These are phyloP conservation scores for Lasiodiplodia citricola DNA, from an alignment of 2,329 filamentous ascomycete species.

Conservation along the genomic window DNA sequence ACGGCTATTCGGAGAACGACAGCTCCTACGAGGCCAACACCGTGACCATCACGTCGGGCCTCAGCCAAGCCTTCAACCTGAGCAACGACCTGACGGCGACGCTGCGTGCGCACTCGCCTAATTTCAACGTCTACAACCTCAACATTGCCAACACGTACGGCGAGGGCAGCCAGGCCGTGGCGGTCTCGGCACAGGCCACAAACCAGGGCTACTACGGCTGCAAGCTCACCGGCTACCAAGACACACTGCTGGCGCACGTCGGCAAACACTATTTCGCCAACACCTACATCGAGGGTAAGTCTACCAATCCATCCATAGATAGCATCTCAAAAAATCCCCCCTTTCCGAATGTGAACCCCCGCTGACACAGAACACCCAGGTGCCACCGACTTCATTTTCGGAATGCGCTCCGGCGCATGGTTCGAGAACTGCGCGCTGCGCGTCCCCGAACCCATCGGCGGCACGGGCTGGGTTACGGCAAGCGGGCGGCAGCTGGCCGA, in stretches of 20 bases:
- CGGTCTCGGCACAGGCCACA: slow-evolving; percentile 54
- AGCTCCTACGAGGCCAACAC: slow-evolving; percentile 59
- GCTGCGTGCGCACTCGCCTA: slow-evolving; percentile 49
- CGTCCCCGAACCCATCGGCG: neutral
- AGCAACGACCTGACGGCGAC: slow-evolving; percentile 59
- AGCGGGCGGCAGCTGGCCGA: slow-evolving; percentile 32
- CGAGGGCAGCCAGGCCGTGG: slow-evolving; percentile 49
- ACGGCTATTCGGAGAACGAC: slow-evolving; percentile 61
- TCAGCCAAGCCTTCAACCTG: slow-evolving; percentile 39
- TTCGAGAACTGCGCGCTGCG: slow-evolving; percentile 41
- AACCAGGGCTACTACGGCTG: slow-evolving; percentile 62
- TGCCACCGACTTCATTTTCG: slow-evolving; percentile 63
- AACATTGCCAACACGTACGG: slow-evolving; percentile 55
- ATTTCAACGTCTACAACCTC: slow-evolving; percentile 65
- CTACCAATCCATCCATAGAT: neutral
- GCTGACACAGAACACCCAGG: slow-evolving; percentile 30
- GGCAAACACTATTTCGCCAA: slow-evolving; percentile 61
- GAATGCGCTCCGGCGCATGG: slow-evolving; percentile 56
- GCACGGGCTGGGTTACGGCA: slow-evolving; percentile 32
- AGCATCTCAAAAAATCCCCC: no score
- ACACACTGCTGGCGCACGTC: slow-evolving; percentile 49
- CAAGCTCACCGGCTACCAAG: slow-evolving; percentile 60
- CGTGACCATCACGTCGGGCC: slow-evolving; percentile 56
- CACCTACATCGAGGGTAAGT: slow-evolving; percentile 55
- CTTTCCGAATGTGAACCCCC: no score